phyloP scores from a whole-genome alignment of 441 rosid genomes.

The Erysimum cheiri region DNA sequence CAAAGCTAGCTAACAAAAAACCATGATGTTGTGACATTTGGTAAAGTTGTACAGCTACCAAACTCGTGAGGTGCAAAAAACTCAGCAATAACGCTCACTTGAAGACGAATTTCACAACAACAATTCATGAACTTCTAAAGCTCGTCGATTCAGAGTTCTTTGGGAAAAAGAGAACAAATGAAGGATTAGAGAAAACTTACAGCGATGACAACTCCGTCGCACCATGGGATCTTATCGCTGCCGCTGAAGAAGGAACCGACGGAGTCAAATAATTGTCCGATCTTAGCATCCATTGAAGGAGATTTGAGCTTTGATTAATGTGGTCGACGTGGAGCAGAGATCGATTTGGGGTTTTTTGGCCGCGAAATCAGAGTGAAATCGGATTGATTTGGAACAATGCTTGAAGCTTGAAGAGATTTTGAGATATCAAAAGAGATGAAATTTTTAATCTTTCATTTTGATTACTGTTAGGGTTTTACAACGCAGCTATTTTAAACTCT shows the following conservation, averaged over 20 bases:
- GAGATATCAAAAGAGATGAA: no score
- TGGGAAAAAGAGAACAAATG: background rate
- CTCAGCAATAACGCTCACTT: background rate
- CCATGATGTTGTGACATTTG: background rate
- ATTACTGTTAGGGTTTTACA: no score
- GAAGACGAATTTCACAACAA: background rate
- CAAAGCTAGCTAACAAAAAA: conserved; percentile 1
- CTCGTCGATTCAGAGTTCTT: conserved; percentile 8
- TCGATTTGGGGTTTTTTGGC: no score
- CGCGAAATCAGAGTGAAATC: no score
- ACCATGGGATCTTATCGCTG: conserved; percentile 92
- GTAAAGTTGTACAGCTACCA: background rate
- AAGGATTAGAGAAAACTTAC: conserved; percentile 48
- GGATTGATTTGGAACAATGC: no score
- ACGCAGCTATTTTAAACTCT: no score
- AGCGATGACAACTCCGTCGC: conserved; percentile 72
- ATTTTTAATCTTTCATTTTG: no score
- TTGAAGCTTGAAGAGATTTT: no score
- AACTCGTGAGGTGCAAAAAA: conserved; percentile 2
- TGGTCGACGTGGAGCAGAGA: background rate
- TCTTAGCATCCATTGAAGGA: conserved; percentile 44
- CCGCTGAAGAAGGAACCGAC: conserved; percentile 77
- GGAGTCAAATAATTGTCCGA: conserved; percentile 65
- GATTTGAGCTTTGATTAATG: conserved; percentile 32
- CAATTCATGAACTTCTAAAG: conserved; percentile 8